Evolutionary conservation across 2,329 filamentous ascomycete species (phyloP), one percentile per base, ranked within the genome.

Genomic region (Colletotrichum spinosum): DNA sequence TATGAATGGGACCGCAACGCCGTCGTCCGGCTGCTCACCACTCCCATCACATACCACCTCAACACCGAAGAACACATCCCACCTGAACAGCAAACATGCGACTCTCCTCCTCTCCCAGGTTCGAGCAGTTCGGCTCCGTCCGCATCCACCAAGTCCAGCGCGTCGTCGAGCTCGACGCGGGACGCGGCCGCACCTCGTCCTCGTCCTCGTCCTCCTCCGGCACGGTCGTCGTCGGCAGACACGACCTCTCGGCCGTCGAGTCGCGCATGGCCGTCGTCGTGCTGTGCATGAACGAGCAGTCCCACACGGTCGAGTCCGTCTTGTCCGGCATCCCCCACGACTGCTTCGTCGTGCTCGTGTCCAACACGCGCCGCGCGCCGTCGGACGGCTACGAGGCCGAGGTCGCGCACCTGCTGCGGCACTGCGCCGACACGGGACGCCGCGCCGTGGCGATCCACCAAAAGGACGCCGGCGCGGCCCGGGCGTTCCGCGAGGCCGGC

Each of bases 281-380:
- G 1, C 52, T 62, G 4, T 56, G 59, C 59, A 62, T 56, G 46
- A 56, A 62, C n/a, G 59, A 62, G 10, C 38, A 56, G 38, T 50
- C 41, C 15, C 50, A 50, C 8, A 50, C 46, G 37, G 56, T 62
- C 9, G 52, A 57, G 8, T 50, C 45, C 12, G 38, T 62, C 44
- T 62, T 62, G 52, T n/a, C 59, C 13, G 52, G 59, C 5, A 51
- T 62, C n/a, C 59, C 59, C 12, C 59, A 57, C 46, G 52, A 56
- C 37, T 62, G 44, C 44, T 15, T 56, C 6, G 57, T 62, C 25
- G 42, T 61, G 11, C 38, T 61, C 10, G 58, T 61, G 25, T 61
- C 58, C 51, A 62, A 62, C 38, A 62, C 45, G 38, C 37, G 38
- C 2, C 46, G 53, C 7, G 10, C 17, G 6, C 44, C 13, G 4